phyloP scores from a whole-genome alignment of 2,329 filamentous ascomycete genomes.

The Stemphylium beticola region DNA sequence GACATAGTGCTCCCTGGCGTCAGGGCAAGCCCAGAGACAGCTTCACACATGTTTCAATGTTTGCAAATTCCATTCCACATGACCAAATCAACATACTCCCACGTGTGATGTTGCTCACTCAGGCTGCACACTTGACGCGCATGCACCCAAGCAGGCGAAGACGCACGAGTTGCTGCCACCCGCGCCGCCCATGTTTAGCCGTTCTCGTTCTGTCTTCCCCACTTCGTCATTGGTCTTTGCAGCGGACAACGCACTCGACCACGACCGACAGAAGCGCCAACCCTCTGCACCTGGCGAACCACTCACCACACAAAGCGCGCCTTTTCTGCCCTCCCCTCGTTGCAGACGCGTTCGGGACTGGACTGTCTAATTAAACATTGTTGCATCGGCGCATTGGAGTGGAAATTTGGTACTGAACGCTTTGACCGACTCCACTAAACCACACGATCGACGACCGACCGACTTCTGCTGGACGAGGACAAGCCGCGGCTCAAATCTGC shows the following conservation, averaged over 20 bases:
- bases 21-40: conserved; percentile 1
- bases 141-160: conserved; percentile 10
- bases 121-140: conserved; percentile 6
- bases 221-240: conserved; percentile 40
- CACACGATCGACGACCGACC: conserved; percentile 10
- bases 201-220: conserved; percentile 23
- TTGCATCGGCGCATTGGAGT: conserved; percentile 29
- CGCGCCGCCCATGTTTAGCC: conserved; percentile 27
- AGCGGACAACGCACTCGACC: conserved; percentile 32
- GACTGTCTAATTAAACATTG: conserved; percentile 25
- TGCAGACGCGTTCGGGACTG: conserved; percentile 27
- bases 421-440: conserved; percentile 39
- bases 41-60: neutral
- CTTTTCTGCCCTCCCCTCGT: conserved; percentile 11
- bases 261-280: conserved; percentile 33
- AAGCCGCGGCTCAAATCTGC: neutral
- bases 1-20: conserved; percentile 13
- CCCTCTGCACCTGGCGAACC: conserved; percentile 26
- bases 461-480: conserved; percentile 5
- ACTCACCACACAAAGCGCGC: conserved; percentile 31
- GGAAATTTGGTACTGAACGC: conserved; percentile 31
- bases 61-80: neutral
- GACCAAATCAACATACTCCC: neutral
- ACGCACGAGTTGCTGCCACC: conserved; percentile 14
- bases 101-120: neutral